Evolutionary conservation across 306 rosid genomes (phyloP), one percentile per base, ranked within the genome.

Genomic region (Erythrophleum fordii): DNA sequence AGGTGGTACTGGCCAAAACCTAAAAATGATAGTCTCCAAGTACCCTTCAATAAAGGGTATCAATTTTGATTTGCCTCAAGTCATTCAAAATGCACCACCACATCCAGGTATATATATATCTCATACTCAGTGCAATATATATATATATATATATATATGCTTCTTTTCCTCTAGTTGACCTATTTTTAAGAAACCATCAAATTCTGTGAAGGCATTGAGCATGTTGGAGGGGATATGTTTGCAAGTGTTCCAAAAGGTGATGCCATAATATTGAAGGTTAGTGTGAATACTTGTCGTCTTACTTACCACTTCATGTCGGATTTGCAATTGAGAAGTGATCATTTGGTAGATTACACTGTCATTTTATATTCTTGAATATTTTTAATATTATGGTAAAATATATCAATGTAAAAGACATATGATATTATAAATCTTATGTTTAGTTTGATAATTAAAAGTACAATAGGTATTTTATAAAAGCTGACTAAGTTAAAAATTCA

Each of bases 231-330:
- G 25, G 64, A 58, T 58, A 58, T 58, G 31, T 78, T 78, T 41
- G 58, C 25, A 67, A 51, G 75, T 37, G 75, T 77, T 77, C 81
- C 81, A 9, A 77, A 66, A 67, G 81, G 81, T 35, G 82, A 53
- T 68, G 82, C 69, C 8, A 78, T 67, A 10, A 7, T 78, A 69
- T 56, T 78, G 4, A 78, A 78, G 82, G 76, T 69, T 78, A 41
- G 82, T 68, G n/a, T 52, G 28, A 13, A 16, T 25, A 4, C 10
- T 0, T 46, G 13, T 6, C 8, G 1, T 31, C 6, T 8, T 55
- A 55, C 9, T 41, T 41, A 2, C 11, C 12, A 41, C 1, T 41
- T 7, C 6, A 37, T 1, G 4, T 37, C 7, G 5, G 41, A 37
- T 37, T 37, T 37, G 41, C 7, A 4, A 31, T 31, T 31, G 34